A percentile compares a stretch with the other conserved stretches of the same genome.
Evolutionary conservation across 306 rosid species (phyloP).

Genomic region (Bauhinia variegata): DNA sequence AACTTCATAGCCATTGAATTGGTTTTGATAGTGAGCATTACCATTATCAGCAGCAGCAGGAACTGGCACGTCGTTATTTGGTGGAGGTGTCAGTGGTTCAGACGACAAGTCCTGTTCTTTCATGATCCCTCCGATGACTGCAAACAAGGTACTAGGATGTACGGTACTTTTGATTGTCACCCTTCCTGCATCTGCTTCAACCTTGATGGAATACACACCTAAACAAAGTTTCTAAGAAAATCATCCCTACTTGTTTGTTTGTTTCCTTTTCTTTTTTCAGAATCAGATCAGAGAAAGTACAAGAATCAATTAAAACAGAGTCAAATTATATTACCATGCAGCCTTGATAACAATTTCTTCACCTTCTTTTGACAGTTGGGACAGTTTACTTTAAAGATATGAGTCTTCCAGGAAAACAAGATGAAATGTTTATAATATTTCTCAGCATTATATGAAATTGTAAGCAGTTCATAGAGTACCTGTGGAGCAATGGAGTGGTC

Average conservation of each 20-base stretch:
- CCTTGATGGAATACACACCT: constrained; percentile 11
- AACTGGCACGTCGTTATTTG: not conserved
- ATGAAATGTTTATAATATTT: not conserved
- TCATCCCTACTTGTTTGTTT: not conserved
- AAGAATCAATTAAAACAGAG: not conserved
- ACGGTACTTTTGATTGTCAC: constrained; percentile 4
- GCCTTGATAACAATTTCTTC: not conserved
- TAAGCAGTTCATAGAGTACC: constrained; percentile 7
- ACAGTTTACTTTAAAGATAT: not conserved
- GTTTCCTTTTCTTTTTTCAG: not conserved
- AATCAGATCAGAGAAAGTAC: not conserved
- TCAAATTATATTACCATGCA: constrained; percentile 3
- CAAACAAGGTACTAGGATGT: not conserved
- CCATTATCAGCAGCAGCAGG: not conserved
- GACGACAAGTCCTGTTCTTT: not conserved
- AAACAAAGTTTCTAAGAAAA: not conserved
- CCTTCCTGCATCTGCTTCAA: constrained; percentile 4
- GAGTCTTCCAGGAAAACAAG: constrained; percentile 8
- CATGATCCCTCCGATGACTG: not conserved
- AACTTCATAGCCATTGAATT: constrained; percentile 14
- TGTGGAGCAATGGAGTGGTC: not conserved
- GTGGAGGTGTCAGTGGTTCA: not conserved
- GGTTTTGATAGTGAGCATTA: not conserved
- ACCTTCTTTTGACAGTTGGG: constrained; percentile 6
- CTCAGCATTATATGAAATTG: not conserved